phyloP scores from a whole-genome alignment of 164 flowering plant genomes.

The Chloranthus sessilifolius region DNA sequence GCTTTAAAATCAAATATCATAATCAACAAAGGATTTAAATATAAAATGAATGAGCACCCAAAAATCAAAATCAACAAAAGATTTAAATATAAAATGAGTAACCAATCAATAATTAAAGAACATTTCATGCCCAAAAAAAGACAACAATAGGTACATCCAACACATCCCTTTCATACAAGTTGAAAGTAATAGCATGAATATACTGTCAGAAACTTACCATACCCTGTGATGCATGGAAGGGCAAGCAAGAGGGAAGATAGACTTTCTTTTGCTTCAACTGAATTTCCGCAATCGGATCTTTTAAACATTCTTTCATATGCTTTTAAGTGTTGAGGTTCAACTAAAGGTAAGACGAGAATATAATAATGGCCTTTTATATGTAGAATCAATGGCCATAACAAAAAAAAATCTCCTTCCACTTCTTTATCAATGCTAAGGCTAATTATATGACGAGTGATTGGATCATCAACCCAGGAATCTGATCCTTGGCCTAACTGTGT shows the following conservation, averaged over 20 bases:
- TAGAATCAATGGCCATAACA: conserved; percentile 81
- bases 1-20: too few species aligned
- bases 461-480: conserved; percentile 99
- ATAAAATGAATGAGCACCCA: too few species aligned
- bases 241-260: conserved; percentile 82
- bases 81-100: too few species aligned
- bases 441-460: conserved; percentile 83
- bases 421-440: conserved; percentile 58
- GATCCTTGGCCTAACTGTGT: conserved; percentile 71
- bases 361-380: conserved; percentile 60
- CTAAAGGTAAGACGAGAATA: conserved; percentile 81
- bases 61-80: too few species aligned
- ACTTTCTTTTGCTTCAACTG: conserved; percentile 57
- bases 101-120: too few species aligned
- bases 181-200: too few species aligned
- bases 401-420: conserved; percentile 36
- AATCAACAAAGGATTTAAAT: too few species aligned
- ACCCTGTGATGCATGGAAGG: conserved; percentile 99
- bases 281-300: conserved; percentile 82
- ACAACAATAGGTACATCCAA: too few species aligned
- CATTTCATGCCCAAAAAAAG: too few species aligned
- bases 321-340: conserved; percentile 74
- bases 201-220: conserved; percentile 84
- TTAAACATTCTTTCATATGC: conserved; percentile 49
- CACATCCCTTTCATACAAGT: too few species aligned